Base-by-base conservation (phyloP, 2,329 filamentous ascomycete species). In the Epichloe gansuensis region DNA sequence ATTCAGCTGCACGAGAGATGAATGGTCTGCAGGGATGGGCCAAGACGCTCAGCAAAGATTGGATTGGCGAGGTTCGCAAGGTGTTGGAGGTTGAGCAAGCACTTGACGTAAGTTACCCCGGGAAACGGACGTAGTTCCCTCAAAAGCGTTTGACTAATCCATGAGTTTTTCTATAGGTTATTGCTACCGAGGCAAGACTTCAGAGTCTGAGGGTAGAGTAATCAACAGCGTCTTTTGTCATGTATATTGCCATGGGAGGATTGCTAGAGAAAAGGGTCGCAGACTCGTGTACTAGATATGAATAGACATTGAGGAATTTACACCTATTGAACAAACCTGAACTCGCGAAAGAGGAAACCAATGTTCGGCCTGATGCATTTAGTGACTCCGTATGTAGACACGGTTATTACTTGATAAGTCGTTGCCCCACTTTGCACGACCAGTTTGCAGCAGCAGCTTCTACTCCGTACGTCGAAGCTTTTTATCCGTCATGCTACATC, bases 41-140 rank as follows among this genome's bases (percentile, higher is more conserved):
- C 47, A 95, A 93, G 77, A 91, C 91, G 42, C 72, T 98, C 65
- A 94, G 88, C 70, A 83, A 86, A 64, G 93, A 98, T 69, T 98
- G 93, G 93, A 72, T 98, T 60, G 79, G 78, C 50, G 93, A 98
- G 75, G 87, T 90, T 57, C 82, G 93, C 67, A 86, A 90, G 72
- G 88, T 95, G 58, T 75, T 98, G 63, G 93, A 98, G 73, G 93
- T 97, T 58, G 85, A 88, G 72, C 93, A 98, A 73, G 93, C 93
- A 63, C 77, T 98, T 63, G 93, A 98, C 70, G 93, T 95, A 71
- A 82, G 84, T 79, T 28, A 58, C 47, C 4, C 11, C 7, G 44
- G 15, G 11, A 46, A 6, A 45, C 44, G 8, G 28, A 46, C 28
- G 44, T 13, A 15, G 3, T 15, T 37, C 23, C 7, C 4, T 6